Evolutionary conservation across 2,329 filamentous ascomycete species (phyloP), one percentile per base, ranked within the genome.

Genomic region (Sporothrix brunneoviolacea): DNA sequence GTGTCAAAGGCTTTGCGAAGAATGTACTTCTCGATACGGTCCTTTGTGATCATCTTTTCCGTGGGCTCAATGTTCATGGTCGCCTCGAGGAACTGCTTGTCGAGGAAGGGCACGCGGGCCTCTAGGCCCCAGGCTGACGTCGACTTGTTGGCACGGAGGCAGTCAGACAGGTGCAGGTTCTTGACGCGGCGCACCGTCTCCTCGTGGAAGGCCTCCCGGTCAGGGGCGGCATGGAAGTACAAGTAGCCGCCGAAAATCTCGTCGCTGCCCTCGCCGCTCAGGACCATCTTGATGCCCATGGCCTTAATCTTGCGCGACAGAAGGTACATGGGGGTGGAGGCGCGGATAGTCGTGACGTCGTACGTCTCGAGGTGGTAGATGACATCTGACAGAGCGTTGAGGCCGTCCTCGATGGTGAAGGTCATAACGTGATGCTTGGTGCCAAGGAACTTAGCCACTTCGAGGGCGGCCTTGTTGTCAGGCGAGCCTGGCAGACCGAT

Each of bases 201-300:
- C 66, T 86, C 83, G 74, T 98, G 93, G 77, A 98, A 94, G n/a
- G 83, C 86, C 62, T 86, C 81, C 75, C 86, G 91, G 76, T 89
- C 79, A 19, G 93, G 93, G 2, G 93, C 93, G 55, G 85, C 87
- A 70, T 95, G 90, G 82, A 98, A 98, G 78, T 98, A 98, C 18
- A 98, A 82, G 70, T 98, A 98, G 48, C 93, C 93, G 56, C 93
- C 93, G 61, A 97, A 97, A 67, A 96, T 96, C 73, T 98, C 93
- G 68, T 98, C 93, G 63, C 87, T 93, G 44, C 93, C 93, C 72
- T 98, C 93, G 55, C 93, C 93, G 63, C 87, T 94, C 55, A 98
- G 79, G 51, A 98, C 93, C 93, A 98, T 98, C 82, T 98, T 98
- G 65, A 98, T 88, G 57, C 93, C 93, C 84, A 96, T 91, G 32